phyloP scores from a whole-genome alignment of 441 rosid species.

The Gossypium gossypioides region DNA sequence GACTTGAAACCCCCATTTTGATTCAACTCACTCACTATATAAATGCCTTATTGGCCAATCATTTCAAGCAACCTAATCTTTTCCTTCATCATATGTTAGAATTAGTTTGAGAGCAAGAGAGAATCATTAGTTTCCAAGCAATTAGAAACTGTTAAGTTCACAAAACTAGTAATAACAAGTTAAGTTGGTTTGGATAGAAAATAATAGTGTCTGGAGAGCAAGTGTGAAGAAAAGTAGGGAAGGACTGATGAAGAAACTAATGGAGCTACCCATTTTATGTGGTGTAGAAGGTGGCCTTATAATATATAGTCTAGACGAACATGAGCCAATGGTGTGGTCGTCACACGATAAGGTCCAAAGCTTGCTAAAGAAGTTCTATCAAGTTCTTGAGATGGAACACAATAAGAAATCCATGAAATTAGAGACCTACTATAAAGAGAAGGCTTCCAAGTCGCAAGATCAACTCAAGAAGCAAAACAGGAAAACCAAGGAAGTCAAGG shows the following conservation, averaged over 20 bases:
- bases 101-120: not conserved
- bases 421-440: not conserved
- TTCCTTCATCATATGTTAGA: not conserved
- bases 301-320: constrained; percentile 31
- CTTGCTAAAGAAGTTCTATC: not conserved
- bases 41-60: too few relatives aligned
- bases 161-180: not conserved
- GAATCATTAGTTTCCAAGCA: not conserved
- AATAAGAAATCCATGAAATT: not conserved
- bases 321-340: constrained; percentile 30
- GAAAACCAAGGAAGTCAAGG: not conserved
- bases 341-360: constrained; percentile 10
- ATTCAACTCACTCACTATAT: too few relatives aligned
- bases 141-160: constrained; percentile 1
- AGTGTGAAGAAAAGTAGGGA: constrained; percentile 22
- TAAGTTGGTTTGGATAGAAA: constrained; percentile 14
- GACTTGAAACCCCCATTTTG: too few relatives aligned
- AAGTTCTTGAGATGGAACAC: not conserved
- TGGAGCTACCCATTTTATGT: constrained; percentile 30
- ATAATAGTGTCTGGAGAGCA: constrained; percentile 4
- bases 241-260: constrained; percentile 26
- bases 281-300: constrained; percentile 28
- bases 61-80: not conserved
- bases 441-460: not conserved
- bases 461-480: not conserved